Base-by-base conservation (phyloP, 805 yeast species). In the Myxozyma melibiosi region DNA sequence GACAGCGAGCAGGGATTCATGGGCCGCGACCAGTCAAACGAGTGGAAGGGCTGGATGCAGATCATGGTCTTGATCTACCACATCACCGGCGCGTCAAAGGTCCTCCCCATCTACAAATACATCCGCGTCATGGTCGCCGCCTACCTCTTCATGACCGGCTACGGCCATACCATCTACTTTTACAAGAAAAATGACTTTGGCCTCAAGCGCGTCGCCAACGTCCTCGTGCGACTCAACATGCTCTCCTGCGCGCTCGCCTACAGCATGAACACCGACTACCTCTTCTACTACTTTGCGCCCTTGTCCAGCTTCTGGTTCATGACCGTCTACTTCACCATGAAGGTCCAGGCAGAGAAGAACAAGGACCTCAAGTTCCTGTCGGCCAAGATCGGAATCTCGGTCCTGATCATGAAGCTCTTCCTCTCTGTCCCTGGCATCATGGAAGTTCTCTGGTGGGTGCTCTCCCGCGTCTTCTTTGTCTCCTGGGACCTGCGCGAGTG, bases 11-110 rank as follows among this genome's bases (percentile, higher is more conserved):
- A 57, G 39, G 59, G 65, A 7, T 65, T 65, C 49, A 64, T 65
- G 59, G 66, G 63, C 38, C 60, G 67, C n/a, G 63, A 65, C 35
- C 67, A 65, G 62, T 58, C 63, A 13, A 60, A 65, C 30, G 67
- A 65, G 35, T 65, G 67, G 67, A 64, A 65, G 44, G 67, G 67
- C 7, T 65, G 67, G 67, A 65, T 65, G 67, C 67, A 65, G 57
- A 46, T 65, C 39, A 48, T 61, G 42, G 61, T 65, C 44, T 50
- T 65, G 41, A 62, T 65, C 40, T 65, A 65, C 44, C 67, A 65
- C 40, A 65, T 65, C 51, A 65, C 67, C 18, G 67, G 67, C 4
- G 67, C 67, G 27, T 65, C 67, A 14, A 62, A 59, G 50, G 55
- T 65, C 14, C 41, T 65, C 28, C 62, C 67, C 22, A 65, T 65